Evolutionary conservation across 2,329 filamentous ascomycete species (phyloP).

Genomic region (Bipolaris zeicola): DNA sequence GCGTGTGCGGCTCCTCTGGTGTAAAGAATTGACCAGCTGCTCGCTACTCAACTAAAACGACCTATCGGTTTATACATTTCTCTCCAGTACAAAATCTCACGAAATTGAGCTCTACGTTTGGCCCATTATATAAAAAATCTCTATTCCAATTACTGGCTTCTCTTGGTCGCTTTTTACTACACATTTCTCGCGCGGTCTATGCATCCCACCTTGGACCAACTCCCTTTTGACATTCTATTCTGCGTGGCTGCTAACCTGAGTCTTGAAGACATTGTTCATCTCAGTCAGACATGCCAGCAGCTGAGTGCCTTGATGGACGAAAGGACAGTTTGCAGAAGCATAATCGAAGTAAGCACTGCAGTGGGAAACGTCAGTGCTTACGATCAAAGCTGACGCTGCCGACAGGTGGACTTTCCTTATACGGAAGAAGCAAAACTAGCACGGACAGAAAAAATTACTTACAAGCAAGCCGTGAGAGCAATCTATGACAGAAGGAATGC

Average conservation of each 20-base stretch:
- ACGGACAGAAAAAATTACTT: conserved; percentile 46
- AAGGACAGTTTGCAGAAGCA: conserved; percentile 62
- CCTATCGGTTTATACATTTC: no score
- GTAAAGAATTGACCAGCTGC: no score
- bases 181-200: conserved; percentile 22
- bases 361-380: conserved; percentile 10
- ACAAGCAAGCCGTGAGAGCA: conserved; percentile 62
- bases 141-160: not conserved
- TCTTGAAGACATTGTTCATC: conserved; percentile 63
- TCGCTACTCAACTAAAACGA: no score
- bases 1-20: no score
- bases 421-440: conserved; percentile 55
- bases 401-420: conserved; percentile 50
- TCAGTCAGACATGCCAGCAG: conserved; percentile 60
- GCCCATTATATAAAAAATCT: not conserved
- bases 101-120: not conserved
- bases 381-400: conserved; percentile 3
- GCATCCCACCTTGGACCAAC: conserved; percentile 46
- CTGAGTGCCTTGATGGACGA: conserved; percentile 60
- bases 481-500: conserved; percentile 66
- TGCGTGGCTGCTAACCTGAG: conserved; percentile 62
- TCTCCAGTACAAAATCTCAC: not conserved
- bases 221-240: conserved; percentile 70
- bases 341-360: conserved; percentile 59
- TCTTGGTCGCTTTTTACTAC: not conserved